These are phyloP conservation scores for Diutina neorugosa DNA, from an alignment of 1,139 yeast species.

Conservation along the genomic window DNA sequence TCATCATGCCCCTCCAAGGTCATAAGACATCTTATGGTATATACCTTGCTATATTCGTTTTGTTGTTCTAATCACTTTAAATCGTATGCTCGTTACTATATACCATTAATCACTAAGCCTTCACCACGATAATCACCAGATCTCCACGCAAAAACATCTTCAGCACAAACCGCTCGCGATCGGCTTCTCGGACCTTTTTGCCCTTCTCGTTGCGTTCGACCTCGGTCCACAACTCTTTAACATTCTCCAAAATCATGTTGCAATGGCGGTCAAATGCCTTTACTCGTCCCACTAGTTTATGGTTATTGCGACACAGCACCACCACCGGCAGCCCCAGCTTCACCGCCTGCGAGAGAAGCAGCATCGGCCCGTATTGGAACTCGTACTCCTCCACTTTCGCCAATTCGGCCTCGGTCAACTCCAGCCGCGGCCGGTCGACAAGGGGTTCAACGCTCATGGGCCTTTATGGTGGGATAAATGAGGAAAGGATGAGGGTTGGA, in stretches of 20 bases:
- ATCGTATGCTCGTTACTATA: not conserved
- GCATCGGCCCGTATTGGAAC: slow-evolving; percentile 83
- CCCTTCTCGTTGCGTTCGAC: slow-evolving; percentile 52
- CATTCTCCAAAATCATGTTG: slow-evolving; percentile 84
- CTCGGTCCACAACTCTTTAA: slow-evolving; percentile 86
- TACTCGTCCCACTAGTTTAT: slow-evolving; percentile 78
- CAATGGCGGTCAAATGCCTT: slow-evolving; percentile 95
- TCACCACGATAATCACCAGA: slow-evolving; percentile 76
- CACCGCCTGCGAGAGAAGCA: slow-evolving; percentile 71
- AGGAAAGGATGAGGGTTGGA: too few species aligned
- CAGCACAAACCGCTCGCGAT: slow-evolving; percentile 76
- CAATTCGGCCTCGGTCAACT: slow-evolving; percentile 69
- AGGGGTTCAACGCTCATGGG: not conserved
- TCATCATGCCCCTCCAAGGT: too few species aligned
- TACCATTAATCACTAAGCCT: slow-evolving; percentile 18
- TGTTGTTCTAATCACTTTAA: too few species aligned
- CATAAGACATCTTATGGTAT: too few species aligned
- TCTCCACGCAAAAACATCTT: slow-evolving; percentile 93
- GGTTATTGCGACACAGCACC: slow-evolving; percentile 86
- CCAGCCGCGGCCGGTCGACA: slow-evolving; percentile 61
- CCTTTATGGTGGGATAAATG: too few species aligned
- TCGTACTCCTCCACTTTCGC: slow-evolving; percentile 83
- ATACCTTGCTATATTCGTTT: not conserved
- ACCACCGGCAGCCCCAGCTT: slow-evolving; percentile 65
- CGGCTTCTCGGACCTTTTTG: slow-evolving; percentile 54